Evolutionary conservation across 257 asterid species (phyloP).

Genomic region (Penstemon eatonii): DNA sequence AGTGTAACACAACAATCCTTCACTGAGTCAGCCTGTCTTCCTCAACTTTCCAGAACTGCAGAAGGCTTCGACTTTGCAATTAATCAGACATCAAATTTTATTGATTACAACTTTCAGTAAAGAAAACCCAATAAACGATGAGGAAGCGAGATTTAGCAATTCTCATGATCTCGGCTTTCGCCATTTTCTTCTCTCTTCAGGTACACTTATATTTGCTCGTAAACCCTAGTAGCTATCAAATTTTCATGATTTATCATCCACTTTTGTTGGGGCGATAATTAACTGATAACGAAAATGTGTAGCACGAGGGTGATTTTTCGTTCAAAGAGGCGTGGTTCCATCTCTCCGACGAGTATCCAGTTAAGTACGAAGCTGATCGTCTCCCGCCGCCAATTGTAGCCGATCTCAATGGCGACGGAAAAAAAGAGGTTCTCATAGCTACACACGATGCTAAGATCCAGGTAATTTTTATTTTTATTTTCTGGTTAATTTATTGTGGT

Average conservation of each 20-base stretch:
- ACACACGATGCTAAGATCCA: slow-evolving; percentile 97
- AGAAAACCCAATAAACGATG: slow-evolving; percentile 34
- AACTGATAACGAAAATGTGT: slow-evolving; percentile 9
- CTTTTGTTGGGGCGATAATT: not conserved
- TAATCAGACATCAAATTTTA: too few species aligned
- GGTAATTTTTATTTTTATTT: slow-evolving; percentile 35
- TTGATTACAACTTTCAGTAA: too few species aligned
- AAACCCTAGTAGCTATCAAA: slow-evolving; percentile 25
- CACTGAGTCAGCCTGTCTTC: too few species aligned
- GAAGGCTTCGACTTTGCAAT: too few species aligned
- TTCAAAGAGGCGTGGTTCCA: slow-evolving; percentile 97
- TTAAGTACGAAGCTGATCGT: slow-evolving; percentile 88
- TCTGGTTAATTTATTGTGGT: too few species aligned
- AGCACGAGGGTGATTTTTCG: slow-evolving; percentile 98
- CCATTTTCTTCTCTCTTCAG: slow-evolving; percentile 98
- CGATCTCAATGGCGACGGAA: slow-evolving; percentile 97
- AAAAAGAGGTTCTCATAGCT: slow-evolving; percentile 84
- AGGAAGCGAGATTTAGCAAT: slow-evolving; percentile 97
- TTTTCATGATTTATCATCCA: too few species aligned
- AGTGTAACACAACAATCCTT: not conserved
- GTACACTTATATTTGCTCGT: slow-evolving; percentile 30
- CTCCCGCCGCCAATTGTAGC: slow-evolving; percentile 93
- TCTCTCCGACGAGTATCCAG: slow-evolving; percentile 86
- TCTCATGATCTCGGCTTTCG: slow-evolving; percentile 93
- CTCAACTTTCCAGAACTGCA: too few species aligned